Evolutionary conservation across 2,329 filamentous ascomycete species (phyloP), one percentile per base, ranked within the genome.

Genomic region (Onygena corvina): DNA sequence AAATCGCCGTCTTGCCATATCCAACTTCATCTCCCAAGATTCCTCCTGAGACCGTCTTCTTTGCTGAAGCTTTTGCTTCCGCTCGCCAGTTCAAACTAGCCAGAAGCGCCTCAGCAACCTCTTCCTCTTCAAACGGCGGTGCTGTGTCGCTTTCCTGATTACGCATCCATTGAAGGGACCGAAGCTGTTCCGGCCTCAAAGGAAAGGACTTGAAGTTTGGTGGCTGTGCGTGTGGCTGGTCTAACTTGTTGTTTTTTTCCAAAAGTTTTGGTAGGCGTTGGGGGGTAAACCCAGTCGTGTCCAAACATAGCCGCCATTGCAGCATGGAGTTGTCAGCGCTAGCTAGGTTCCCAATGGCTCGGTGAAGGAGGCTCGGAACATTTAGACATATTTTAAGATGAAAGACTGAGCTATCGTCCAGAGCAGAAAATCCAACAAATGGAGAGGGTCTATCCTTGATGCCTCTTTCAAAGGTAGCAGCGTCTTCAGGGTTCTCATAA

Each of bases 1-100:
- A 73, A 0, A 76, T 73, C 1, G 79, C 73, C 0, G 81, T 84
- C 57, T 85, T 84, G 0, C 81, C 81, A 57, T 80, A 84, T 0
- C 77, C 80, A 29, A 82, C 78, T 38, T 77, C 70, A 57, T 83
- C 79, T 1, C 79, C 79, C 29, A 83, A 67, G 14, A 84, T 69
- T 3, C 80, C 81, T 9, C 81, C 80, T 14, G 70, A 71, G 34
- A 80, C 54, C 8, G 53, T 49, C 30, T 58, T 60, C 53, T 27
- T 52, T 30, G 47, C 67, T 45, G n/a, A 60, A 20, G 30, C 67
- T 59, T 51, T 70, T 56, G n/a, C 77, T 59, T 82, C 79, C 1
- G 72, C 71, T 50, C 76, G 72, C 75, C 77, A 83, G 8, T 72
- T 69, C 25, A 81, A 58, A 18, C 68, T 58, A 0, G 66, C 57